Evolutionary conservation across 2,329 filamentous ascomycete genomes (phyloP).

Genomic region (Aspergillus uvarum): DNA sequence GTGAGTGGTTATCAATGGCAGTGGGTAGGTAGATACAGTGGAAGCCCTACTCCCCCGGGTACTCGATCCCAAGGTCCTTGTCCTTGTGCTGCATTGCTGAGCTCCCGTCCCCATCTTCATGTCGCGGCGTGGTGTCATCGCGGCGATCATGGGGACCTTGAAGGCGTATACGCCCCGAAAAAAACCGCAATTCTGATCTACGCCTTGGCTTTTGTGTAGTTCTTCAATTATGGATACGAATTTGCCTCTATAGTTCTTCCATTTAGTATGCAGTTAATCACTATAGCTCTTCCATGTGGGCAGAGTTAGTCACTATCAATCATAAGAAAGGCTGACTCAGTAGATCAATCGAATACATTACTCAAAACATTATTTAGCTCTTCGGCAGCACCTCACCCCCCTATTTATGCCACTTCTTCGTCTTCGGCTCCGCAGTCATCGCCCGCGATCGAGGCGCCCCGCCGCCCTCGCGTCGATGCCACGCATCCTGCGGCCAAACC

Average conservation of each 20-base stretch:
- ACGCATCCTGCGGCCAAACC: constrained; percentile 62
- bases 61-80: constrained; percentile 38
- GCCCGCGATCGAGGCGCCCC: constrained; percentile 30
- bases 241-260: no score
- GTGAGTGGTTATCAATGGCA: not conserved
- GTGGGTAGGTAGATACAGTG: no score
- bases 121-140: constrained; percentile 8
- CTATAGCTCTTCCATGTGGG: no score
- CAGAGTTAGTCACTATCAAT: no score
- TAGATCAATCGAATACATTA: constrained; percentile 9
- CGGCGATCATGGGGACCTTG: constrained; percentile 29
- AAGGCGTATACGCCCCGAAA: not conserved
- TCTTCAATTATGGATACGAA: no score
- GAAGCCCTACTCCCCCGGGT: constrained; percentile 26
- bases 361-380: constrained; percentile 6
- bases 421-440: constrained; percentile 19
- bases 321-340: no score
- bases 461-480: constrained; percentile 57
- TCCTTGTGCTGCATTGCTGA: not conserved
- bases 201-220: no score
- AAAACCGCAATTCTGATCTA: no score
- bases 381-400: not conserved
- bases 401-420: constrained; percentile 41
- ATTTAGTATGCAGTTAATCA: no score
- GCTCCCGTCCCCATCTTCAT: not conserved